phyloP scores from a whole-genome alignment of 495 filamentous ascomycete genomes.

The Terfezia claveryi region DNA sequence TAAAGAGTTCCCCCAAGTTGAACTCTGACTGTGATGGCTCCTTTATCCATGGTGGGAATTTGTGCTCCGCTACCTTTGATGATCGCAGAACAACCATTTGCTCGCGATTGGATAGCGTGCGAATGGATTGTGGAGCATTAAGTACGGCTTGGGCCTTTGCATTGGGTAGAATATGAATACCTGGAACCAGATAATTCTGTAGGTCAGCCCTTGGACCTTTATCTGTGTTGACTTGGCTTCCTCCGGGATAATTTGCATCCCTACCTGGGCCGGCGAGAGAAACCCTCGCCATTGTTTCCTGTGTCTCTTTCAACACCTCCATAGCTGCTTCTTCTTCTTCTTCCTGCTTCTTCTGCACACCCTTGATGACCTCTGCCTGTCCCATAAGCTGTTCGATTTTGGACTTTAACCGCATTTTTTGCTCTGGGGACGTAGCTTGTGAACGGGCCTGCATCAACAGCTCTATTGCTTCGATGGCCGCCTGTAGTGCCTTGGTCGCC shows the following conservation, averaged over 20 bases:
- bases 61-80: constrained; percentile 55
- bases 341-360: constrained; percentile 2
- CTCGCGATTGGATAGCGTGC: constrained; percentile 40
- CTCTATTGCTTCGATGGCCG: constrained; percentile 53
- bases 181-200: no score
- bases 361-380: neutral
- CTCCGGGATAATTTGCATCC: no score
- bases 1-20: constrained; percentile 25
- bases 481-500: constrained; percentile 44
- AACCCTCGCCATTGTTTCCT: neutral
- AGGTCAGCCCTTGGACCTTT: no score
- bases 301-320: neutral
- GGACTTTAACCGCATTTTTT: constrained; percentile 32
- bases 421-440: constrained; percentile 33
- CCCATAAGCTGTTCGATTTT: constrained; percentile 55
- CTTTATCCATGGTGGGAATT: constrained; percentile 61
- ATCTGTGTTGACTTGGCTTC: no score
- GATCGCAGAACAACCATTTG: constrained; percentile 55
- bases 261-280: neutral
- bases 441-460: constrained; percentile 52
- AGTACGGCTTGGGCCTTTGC: neutral
- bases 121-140: neutral
- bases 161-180: no score
- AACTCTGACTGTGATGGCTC: constrained; percentile 36
- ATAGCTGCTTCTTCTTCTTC: neutral